Percentiles rank a stretch among this genome's conserved stretches.
Conservation (phyloP, 495 filamentous ascomycete genomes). For the Aspergillus sclerotioniger region DNA sequence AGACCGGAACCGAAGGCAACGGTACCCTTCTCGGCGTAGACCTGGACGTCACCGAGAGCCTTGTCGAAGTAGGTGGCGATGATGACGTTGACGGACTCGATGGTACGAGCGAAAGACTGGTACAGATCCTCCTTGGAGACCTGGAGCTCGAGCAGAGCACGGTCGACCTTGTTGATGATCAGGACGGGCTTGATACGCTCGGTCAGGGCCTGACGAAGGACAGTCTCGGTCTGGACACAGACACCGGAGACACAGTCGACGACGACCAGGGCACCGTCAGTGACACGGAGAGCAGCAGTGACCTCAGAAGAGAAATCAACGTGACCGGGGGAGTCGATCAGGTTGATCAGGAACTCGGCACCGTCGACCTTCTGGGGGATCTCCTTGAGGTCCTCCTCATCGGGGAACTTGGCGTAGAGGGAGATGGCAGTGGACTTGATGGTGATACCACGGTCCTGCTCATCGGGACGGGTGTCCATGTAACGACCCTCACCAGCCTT, state of each 20-base stretch:
- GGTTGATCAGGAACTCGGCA: constrained; percentile 98
- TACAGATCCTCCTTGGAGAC: constrained; percentile 98
- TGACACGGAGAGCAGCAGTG: constrained; percentile 99
- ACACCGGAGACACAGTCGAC: constrained; percentile 99
- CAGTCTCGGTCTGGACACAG: constrained; percentile 98
- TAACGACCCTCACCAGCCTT: constrained; percentile 95
- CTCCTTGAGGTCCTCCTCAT: constrained; percentile 90
- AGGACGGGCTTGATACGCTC: constrained; percentile 99
- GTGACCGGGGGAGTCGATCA: constrained; percentile 99
- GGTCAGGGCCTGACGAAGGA: constrained; percentile 96
- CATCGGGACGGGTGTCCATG: constrained; percentile 95
- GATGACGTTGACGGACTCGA: constrained; percentile 99
- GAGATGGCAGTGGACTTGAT: constrained; percentile 99
- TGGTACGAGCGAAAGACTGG: constrained; percentile 98
- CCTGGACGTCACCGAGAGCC: constrained; percentile 93
- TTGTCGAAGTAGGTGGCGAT: constrained; percentile 99
- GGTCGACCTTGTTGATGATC: constrained; percentile 99
- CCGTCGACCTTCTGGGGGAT: constrained; percentile 85
- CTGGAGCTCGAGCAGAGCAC: constrained; percentile 97
- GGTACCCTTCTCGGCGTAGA: constrained; percentile 94
- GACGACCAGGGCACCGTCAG: constrained; percentile 98
- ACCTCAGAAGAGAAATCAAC: constrained; percentile 99
- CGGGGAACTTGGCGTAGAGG: constrained; percentile 81
- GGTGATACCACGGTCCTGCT: constrained; percentile 99
- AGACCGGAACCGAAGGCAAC: constrained; percentile 99